These are phyloP conservation scores for Fusarium sp. DNA, from an alignment of 2,329 filamentous ascomycete genomes.

Conservation along the genomic window DNA sequence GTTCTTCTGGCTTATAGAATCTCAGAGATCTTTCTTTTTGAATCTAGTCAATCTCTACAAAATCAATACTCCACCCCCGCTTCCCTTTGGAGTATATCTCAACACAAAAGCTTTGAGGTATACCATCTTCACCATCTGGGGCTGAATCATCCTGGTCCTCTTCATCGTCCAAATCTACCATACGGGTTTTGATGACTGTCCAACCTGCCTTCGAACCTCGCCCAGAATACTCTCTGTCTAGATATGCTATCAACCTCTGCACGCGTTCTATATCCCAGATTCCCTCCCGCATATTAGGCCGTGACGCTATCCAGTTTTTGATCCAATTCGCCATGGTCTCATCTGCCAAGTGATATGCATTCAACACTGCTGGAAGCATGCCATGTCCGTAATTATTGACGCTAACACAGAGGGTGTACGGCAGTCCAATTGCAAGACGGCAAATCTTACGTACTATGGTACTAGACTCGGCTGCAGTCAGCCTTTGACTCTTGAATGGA, in stretches of 20 bases:
- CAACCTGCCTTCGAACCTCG: slow-evolving; percentile 20
- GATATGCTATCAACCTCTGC: slow-evolving; percentile 24
- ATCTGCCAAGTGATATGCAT: slow-evolving; percentile 32
- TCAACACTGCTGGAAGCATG: slow-evolving; percentile 37
- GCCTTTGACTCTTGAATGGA: neutral
- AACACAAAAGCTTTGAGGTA: slow-evolving; percentile 24
- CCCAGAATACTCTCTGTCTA: slow-evolving; percentile 31
- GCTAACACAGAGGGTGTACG: slow-evolving; percentile 16
- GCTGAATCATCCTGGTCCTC: neutral
- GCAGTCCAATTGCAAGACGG: slow-evolving; percentile 26
- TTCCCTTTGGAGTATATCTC: slow-evolving; percentile 35
- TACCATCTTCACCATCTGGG: neutral
- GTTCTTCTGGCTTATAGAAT: neutral
- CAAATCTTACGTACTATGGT: slow-evolving; percentile 20
- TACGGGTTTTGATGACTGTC: slow-evolving; percentile 30
- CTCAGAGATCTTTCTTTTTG: neutral
- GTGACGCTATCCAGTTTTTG: slow-evolving; percentile 17
- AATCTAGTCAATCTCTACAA: slow-evolving; percentile 34
- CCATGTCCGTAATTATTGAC: slow-evolving; percentile 38
- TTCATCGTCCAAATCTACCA: slow-evolving; percentile 34
- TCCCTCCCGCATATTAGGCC: slow-evolving; percentile 28
- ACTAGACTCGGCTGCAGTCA: neutral
- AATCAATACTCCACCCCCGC: slow-evolving; percentile 40
- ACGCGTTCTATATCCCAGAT: slow-evolving; percentile 39
- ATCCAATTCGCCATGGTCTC: slow-evolving; percentile 24